These are phyloP conservation scores for Clitopilus hobsonii DNA, from an alignment of 768 basidiomycete genomes.

Conservation along the genomic window DNA sequence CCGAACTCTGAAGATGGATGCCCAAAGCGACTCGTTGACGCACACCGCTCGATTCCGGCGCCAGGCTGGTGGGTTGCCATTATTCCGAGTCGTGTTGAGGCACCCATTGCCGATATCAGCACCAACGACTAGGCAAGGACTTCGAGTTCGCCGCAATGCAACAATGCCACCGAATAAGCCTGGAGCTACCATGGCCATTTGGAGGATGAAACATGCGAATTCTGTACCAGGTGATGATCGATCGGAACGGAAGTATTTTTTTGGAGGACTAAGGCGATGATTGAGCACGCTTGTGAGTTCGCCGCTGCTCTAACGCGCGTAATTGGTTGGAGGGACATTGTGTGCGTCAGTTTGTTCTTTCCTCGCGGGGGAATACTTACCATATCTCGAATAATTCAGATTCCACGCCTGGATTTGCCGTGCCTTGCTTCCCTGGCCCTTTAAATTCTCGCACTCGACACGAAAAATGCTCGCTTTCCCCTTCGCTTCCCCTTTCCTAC, in stretches of 20 bases:
- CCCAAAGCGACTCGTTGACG: no score
- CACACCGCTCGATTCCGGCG: no score
- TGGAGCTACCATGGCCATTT: not conserved
- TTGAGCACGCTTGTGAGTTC: not conserved
- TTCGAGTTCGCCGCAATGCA: not conserved
- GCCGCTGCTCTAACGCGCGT: not conserved
- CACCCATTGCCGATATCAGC: no score
- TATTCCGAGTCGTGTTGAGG: no score
- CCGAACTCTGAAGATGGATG: no score
- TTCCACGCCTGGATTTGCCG: not conserved
- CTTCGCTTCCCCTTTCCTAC: not conserved
- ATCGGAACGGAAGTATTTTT: not conserved
- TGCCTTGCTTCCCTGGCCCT: not conserved
- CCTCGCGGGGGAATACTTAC: not conserved
- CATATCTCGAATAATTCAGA: slow-evolving; percentile 1
- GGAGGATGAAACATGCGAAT: not conserved
- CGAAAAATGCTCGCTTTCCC: not conserved
- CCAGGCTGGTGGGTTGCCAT: no score
- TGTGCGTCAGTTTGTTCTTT: slow-evolving; percentile 1
- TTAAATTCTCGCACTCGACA: not conserved
- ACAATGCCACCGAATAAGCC: not conserved
- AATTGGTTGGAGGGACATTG: not conserved
- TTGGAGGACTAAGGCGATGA: not conserved
- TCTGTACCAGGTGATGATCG: not conserved
- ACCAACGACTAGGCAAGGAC: not conserved